Conservation (phyloP, 2,329 filamentous ascomycete genomes). For the Plectosphaerella cucumerina region DNA sequence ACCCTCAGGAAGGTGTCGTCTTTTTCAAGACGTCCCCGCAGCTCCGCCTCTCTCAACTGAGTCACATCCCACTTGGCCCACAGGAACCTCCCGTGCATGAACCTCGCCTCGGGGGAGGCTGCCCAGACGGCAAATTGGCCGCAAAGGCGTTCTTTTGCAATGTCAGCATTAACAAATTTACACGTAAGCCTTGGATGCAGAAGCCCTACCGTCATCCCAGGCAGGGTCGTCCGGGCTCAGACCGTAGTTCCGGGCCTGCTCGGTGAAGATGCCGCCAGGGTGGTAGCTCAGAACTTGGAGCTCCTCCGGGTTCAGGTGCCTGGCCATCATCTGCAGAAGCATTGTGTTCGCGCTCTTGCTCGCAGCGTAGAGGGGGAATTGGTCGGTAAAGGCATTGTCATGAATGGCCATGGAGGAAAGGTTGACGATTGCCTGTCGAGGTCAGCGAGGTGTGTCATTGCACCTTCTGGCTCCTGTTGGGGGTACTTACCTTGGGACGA, state of each 20-base stretch:
- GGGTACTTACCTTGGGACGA: conserved; percentile 10
- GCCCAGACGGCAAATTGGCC: conserved; percentile 32
- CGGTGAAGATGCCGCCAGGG: conserved; percentile 31
- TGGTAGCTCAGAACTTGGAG: conserved; percentile 36
- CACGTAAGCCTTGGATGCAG: neutral
- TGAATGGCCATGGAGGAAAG: conserved; percentile 25
- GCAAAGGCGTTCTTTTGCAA: neutral
- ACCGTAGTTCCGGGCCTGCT: conserved; percentile 13
- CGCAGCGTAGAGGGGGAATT: conserved; percentile 24
- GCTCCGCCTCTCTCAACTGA: conserved; percentile 18
- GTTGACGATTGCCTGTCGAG: conserved; percentile 23
- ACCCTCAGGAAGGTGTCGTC: too few relatives aligned
- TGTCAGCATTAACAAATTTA: neutral
- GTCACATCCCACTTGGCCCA: conserved; percentile 38
- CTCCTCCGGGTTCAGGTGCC: conserved; percentile 21
- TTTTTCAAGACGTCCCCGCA: too few relatives aligned
- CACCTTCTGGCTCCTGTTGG: neutral
- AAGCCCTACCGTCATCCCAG: neutral
- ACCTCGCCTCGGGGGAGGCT: conserved; percentile 29
- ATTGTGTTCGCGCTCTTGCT: conserved; percentile 32
- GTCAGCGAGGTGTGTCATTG: neutral
- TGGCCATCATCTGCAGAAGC: conserved; percentile 31
- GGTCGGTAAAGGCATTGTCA: conserved; percentile 14
- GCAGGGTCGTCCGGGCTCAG: neutral
- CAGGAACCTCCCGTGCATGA: conserved; percentile 33